Evolutionary conservation across 176 grass and related monocot species (phyloP).

Genomic region (Triticum dicoccoides): DNA sequence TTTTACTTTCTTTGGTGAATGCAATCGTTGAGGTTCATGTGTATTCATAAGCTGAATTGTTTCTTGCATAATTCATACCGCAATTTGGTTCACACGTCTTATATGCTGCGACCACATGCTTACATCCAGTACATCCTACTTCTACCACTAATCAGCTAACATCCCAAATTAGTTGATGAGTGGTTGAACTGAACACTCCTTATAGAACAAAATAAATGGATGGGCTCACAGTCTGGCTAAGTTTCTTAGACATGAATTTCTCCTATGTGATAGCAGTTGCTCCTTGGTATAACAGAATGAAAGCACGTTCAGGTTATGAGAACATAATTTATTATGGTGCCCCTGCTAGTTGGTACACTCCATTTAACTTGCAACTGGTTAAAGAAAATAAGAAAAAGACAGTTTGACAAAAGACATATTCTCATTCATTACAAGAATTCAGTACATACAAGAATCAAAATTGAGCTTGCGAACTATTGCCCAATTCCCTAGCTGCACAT

Average conservation of each 20-base stretch:
- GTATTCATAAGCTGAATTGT: background rate
- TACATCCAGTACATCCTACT: background rate
- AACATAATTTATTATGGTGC: too few relatives aligned
- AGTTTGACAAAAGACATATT: background rate
- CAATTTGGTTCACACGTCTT: background rate
- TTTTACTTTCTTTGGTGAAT: too few relatives aligned
- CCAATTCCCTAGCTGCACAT: too few relatives aligned
- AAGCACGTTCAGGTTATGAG: background rate
- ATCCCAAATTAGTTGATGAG: background rate
- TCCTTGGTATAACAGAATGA: background rate
- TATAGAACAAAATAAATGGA: background rate
- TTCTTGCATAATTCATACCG: background rate
- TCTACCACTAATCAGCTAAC: background rate
- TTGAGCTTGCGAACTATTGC: too few relatives aligned
- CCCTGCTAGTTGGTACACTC: background rate
- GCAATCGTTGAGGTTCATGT: too few relatives aligned
- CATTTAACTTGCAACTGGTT: background rate
- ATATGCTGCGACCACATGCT: background rate
- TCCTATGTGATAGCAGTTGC: background rate
- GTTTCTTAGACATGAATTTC: background rate
- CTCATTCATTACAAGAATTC: too few relatives aligned
- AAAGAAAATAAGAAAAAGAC: background rate
- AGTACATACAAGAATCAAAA: too few relatives aligned
- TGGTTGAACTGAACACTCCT: background rate
- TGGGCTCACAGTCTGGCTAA: background rate